Percentiles rank a stretch among this genome's conserved stretches.
Conservation (phyloP, 2,329 filamentous ascomycete genomes). For the Epicoccum nigrum region DNA sequence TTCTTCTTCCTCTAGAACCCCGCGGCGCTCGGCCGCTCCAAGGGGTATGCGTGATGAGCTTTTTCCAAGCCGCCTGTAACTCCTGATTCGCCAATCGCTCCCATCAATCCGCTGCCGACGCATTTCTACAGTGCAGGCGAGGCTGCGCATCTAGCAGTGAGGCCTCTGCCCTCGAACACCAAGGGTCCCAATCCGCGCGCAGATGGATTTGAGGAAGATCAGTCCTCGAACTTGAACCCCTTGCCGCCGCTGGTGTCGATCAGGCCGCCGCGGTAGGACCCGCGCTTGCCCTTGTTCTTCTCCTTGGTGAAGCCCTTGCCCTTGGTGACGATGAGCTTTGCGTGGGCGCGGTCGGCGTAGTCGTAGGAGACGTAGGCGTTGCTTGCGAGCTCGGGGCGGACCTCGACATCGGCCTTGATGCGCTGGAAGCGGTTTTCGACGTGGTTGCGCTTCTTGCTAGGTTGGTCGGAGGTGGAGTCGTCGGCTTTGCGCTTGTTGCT, state of each 20-base stretch:
- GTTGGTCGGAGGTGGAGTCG: constrained; percentile 32
- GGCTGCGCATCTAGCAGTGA: no score
- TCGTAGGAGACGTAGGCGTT: constrained; percentile 85
- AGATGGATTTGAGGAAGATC: no score
- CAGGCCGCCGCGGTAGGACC: constrained; percentile 84
- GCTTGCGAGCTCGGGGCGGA: constrained; percentile 72
- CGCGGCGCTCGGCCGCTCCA: neutral
- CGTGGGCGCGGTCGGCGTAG: constrained; percentile 87
- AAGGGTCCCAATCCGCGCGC: no score
- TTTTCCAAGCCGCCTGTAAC: neutral
- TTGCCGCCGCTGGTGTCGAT: constrained; percentile 85
- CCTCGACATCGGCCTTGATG: constrained; percentile 70
- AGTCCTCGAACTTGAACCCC: constrained; percentile 94
- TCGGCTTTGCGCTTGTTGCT: constrained; percentile 53
- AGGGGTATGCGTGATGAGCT: neutral
- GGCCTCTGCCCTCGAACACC: no score
- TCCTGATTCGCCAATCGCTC: no score
- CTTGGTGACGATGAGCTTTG: constrained; percentile 86
- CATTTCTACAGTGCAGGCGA: no score
- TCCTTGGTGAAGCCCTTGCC: constrained; percentile 99
- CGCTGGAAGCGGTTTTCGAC: constrained; percentile 71
- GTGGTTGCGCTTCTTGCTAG: constrained; percentile 42
- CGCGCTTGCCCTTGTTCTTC: constrained; percentile 88
- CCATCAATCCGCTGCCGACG: no score
- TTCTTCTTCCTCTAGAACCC: no score